These are phyloP conservation scores for Telopea speciosissima DNA, from an alignment of 177 flowering plant species.

Conservation along the genomic window DNA sequence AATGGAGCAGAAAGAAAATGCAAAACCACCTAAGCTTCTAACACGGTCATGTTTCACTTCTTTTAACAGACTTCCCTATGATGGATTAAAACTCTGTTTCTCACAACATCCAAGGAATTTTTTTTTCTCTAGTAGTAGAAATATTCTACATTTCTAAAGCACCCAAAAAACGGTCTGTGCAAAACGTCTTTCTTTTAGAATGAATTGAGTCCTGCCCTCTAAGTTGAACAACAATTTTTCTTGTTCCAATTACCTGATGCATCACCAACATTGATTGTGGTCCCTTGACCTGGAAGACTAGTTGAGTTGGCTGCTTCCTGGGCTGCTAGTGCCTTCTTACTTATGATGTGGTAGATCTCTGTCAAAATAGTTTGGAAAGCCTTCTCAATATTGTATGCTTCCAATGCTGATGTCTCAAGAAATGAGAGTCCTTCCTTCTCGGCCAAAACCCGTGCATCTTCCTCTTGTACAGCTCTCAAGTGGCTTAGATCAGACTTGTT, in stretches of 20 bases:
- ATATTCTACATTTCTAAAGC: background rate
- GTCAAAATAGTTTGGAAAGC: constrained; percentile 63
- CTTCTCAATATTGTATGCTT: constrained; percentile 54
- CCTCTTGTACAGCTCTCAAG: constrained; percentile 43
- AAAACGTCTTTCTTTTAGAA: constrained; percentile 11
- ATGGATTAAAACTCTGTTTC: background rate
- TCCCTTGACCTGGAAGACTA: constrained; percentile 59
- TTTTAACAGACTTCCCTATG: background rate
- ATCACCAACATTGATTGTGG: constrained; percentile 57
- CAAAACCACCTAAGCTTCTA: background rate
- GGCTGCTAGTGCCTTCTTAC: constrained; percentile 71
- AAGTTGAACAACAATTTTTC: constrained; percentile 56
- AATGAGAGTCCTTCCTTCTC: constrained; percentile 64
- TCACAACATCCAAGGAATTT: background rate
- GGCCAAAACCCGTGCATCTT: constrained; percentile 46
- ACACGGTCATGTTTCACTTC: background rate
- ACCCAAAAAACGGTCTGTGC: constrained; percentile 1
- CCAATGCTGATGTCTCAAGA: constrained; percentile 72
- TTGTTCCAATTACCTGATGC: constrained; percentile 32
- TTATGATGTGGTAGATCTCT: constrained; percentile 58
- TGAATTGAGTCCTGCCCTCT: constrained; percentile 6
- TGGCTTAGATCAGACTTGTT: constrained; percentile 67
- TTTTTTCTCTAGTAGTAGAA: background rate
- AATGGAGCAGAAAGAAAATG: background rate
- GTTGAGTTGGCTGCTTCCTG: constrained; percentile 46